phyloP scores from a whole-genome alignment of 148 eudicot genomes.

The Drosera capensis region DNA sequence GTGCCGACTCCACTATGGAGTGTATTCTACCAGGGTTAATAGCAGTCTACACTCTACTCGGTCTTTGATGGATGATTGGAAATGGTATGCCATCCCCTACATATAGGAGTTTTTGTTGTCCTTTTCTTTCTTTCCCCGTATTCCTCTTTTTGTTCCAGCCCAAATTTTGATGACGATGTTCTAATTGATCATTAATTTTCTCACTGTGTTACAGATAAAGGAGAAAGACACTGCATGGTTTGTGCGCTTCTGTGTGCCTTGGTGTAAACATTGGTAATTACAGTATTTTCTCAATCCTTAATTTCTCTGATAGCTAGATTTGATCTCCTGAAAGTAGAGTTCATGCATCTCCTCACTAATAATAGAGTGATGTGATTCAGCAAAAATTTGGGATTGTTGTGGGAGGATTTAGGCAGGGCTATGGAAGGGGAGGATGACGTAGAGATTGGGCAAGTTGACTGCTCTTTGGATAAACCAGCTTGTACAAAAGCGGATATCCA shows the following conservation, averaged over 20 bases:
- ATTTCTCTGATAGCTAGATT: not conserved
- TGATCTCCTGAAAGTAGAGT: not conserved
- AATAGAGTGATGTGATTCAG: conserved; percentile 19
- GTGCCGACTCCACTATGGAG: too few species aligned
- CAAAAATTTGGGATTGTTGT: conserved; percentile 73
- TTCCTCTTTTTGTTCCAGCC: not conserved
- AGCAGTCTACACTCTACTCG: too few species aligned
- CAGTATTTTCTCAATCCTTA: not conserved
- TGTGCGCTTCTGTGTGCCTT: conserved; percentile 81
- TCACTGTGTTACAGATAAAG: conserved; percentile 34
- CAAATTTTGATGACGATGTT: not conserved
- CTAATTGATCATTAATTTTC: not conserved
- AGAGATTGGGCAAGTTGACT: conserved; percentile 86
- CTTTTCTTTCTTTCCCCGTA: too few species aligned
- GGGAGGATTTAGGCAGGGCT: conserved; percentile 87
- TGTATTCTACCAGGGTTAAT: too few species aligned
- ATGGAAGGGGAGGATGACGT: conserved; percentile 97
- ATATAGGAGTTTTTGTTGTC: too few species aligned
- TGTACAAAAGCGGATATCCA: conserved; percentile 81
- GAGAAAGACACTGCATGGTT: conserved; percentile 98
- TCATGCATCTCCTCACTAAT: conserved; percentile 4
- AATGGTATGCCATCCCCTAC: too few species aligned
- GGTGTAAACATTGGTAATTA: conserved; percentile 97
- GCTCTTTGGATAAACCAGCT: conserved; percentile 57
- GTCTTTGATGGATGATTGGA: too few species aligned